Conservation (phyloP, 352 stramenopile species). For the Pythium phragmitis region DNA sequence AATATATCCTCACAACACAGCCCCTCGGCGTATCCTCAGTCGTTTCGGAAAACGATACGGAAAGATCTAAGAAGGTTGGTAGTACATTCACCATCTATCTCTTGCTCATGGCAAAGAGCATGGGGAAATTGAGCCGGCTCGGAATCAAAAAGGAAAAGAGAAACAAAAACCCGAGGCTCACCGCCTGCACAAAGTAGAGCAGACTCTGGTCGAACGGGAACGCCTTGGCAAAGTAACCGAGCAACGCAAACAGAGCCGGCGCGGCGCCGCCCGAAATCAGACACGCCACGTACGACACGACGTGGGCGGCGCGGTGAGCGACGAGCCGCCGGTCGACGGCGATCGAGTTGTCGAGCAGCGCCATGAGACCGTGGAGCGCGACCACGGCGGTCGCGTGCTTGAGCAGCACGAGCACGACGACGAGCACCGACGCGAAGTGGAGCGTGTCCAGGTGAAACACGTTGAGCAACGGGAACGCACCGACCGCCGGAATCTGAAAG, state of each 20-base stretch:
- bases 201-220: constrained; percentile 83
- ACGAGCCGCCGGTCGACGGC: constrained; percentile 62
- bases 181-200: constrained; percentile 70
- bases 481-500: constrained; percentile 73
- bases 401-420: constrained; percentile 52
- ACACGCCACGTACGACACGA: constrained; percentile 54
- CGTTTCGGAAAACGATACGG: too few relatives aligned
- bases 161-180: constrained; percentile 67
- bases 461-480: constrained; percentile 68
- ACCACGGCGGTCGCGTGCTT: constrained; percentile 68
- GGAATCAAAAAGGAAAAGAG: constrained; percentile 79
- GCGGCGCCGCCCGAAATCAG: constrained; percentile 52
- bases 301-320: constrained; percentile 64
- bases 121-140: constrained; percentile 77
- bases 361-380: constrained; percentile 62
- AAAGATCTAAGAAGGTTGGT: too few relatives aligned
- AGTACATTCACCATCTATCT: constrained; percentile 31
- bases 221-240: constrained; percentile 72
- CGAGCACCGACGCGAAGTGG: constrained; percentile 57
- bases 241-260: constrained; percentile 63
- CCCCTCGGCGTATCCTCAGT: too few relatives aligned
- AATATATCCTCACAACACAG: too few relatives aligned
- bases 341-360: constrained; percentile 80
- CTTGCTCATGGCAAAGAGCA: constrained; percentile 81
- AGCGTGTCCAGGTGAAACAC: constrained; percentile 68